Evolutionary conservation across 495 filamentous ascomycete species (phyloP).

Genomic region (Penicillium macrosclerotiorum): DNA sequence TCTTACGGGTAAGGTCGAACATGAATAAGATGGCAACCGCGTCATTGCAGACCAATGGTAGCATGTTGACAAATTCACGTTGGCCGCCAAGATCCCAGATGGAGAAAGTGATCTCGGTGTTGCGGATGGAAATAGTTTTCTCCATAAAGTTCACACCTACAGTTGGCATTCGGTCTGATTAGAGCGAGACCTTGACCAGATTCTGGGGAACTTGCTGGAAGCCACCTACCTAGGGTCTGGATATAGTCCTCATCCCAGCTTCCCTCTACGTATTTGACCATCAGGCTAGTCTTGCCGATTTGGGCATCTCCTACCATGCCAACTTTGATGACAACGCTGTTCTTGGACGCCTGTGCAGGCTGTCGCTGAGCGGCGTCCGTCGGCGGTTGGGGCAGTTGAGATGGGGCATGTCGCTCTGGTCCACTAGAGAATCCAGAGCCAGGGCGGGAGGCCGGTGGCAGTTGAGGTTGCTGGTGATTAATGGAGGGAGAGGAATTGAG

Average conservation of each 20-base stretch:
- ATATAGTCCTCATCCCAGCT: constrained; percentile 99
- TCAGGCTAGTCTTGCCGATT: constrained; percentile 97
- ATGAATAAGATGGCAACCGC: constrained; percentile 98
- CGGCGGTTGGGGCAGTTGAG: constrained; percentile 37
- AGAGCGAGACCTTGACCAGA: neutral
- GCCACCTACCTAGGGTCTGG: constrained; percentile 80
- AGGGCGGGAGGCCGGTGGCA: constrained; percentile 47
- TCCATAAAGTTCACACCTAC: constrained; percentile 98
- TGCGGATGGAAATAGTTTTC: constrained; percentile 98
- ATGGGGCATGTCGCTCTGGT: constrained; percentile 38
- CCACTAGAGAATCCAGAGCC: constrained; percentile 50
- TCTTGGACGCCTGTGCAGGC: constrained; percentile 53
- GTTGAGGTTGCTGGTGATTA: constrained; percentile 41
- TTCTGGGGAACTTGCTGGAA: too few species aligned
- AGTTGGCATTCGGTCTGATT: neutral
- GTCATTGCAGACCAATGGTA: constrained; percentile 97
- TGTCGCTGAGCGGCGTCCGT: constrained; percentile 42
- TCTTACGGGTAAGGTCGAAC: constrained; percentile 98
- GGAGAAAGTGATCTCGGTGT: constrained; percentile 99
- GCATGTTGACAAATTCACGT: constrained; percentile 98
- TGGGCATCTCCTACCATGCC: constrained; percentile 99
- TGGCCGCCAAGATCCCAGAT: constrained; percentile 99
- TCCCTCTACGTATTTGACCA: constrained; percentile 99
- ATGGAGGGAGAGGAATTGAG: constrained; percentile 38
- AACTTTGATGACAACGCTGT: constrained; percentile 97